phyloP scores from a whole-genome alignment of 2,329 filamentous ascomycete species.

The Monilinia fructigena region DNA sequence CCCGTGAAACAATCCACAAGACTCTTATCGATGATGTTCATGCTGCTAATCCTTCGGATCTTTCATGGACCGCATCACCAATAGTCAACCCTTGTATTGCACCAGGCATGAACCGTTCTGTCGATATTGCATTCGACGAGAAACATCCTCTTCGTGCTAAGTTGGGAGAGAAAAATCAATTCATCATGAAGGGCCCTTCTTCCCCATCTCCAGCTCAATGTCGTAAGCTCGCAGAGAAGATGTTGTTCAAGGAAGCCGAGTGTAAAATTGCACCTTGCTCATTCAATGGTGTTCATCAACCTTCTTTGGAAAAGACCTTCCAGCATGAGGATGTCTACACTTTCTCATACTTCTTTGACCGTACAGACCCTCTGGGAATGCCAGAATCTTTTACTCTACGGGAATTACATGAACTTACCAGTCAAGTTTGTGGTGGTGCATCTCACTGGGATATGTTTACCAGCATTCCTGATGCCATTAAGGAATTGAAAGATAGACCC shows the following conservation, averaged over 20 bases:
- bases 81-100: conserved; percentile 84
- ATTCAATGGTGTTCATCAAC: conserved; percentile 97
- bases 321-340: conserved; percentile 89
- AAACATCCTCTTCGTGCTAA: conserved; percentile 55
- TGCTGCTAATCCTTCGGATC: conserved; percentile 58
- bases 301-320: conserved; percentile 88
- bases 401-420: conserved; percentile 82
- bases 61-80: conserved; percentile 67
- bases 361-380: conserved; percentile 91
- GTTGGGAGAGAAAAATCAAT: conserved; percentile 55
- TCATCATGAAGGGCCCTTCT: conserved; percentile 86
- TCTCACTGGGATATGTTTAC: conserved; percentile 77
- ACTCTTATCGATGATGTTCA: conserved; percentile 70
- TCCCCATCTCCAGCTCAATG: conserved; percentile 79
- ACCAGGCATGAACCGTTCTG: conserved; percentile 71
- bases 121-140: conserved; percentile 69
- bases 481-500: conserved; percentile 76
- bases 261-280: conserved; percentile 91
- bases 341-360: conserved; percentile 98
- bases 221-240: conserved; percentile 84
- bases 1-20: conserved; percentile 81
- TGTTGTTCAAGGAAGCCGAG: conserved; percentile 79
- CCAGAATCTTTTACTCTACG: conserved; percentile 93
- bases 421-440: conserved; percentile 80
- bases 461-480: conserved; percentile 71